phyloP scores from a whole-genome alignment of 108 stramenopile species.

The Stephanodiscus triporus region DNA sequence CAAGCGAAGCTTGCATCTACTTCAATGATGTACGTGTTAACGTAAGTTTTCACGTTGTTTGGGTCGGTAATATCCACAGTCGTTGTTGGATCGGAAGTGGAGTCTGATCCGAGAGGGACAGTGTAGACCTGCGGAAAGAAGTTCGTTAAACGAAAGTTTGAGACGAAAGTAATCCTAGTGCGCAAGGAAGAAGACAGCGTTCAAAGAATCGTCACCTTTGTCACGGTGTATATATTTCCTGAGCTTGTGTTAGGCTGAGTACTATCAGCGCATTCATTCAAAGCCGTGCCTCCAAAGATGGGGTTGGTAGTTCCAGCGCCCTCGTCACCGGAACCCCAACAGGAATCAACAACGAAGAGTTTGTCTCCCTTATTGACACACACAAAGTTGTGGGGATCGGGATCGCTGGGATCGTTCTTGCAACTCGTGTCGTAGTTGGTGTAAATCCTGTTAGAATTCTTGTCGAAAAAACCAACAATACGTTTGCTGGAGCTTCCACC shows the following conservation, averaged over 20 bases:
- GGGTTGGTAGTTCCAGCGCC: constrained; percentile 45
- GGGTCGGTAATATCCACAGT: constrained; percentile 49
- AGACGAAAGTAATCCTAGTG: not conserved
- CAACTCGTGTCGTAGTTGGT: constrained; percentile 67
- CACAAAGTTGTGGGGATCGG: constrained; percentile 40
- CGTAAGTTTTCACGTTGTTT: constrained; percentile 29
- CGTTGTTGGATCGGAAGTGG: constrained; percentile 27
- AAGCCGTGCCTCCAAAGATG: constrained; percentile 53
- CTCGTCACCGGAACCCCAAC: constrained; percentile 51
- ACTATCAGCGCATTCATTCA: constrained; percentile 44
- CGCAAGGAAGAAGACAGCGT: not conserved
- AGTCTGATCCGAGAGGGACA: constrained; percentile 31
- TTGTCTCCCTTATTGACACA: constrained; percentile 74
- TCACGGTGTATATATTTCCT: constrained; percentile 66
- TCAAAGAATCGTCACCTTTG: constrained; percentile 42
- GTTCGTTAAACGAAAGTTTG: not conserved
- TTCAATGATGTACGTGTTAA: constrained; percentile 62
- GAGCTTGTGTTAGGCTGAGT: constrained; percentile 38
- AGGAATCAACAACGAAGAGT: constrained; percentile 59
- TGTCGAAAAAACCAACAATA: constrained; percentile 61
- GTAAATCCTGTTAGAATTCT: constrained; percentile 57
- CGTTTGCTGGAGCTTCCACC: constrained; percentile 39
- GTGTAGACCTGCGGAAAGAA: constrained; percentile 22
- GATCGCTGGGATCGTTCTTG: constrained; percentile 45
- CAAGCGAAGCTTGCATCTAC: constrained; percentile 63